Percentiles rank a stretch among this genome's conserved stretches.
Conservation (phyloP, 306 rosid genomes). For the Betula pendula region DNA sequence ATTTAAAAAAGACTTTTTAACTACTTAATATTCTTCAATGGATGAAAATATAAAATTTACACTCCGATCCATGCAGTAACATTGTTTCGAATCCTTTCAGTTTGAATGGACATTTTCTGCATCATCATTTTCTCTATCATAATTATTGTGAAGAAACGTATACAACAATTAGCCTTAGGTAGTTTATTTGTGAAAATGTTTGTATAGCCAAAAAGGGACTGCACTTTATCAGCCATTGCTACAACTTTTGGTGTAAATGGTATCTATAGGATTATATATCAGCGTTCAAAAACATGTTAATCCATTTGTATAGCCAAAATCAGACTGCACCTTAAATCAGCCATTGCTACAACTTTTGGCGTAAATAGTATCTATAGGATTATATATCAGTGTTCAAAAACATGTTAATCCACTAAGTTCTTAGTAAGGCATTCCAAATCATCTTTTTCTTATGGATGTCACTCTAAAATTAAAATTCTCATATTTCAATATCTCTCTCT, state of each 20-base stretch:
- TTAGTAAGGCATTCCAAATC: neutral
- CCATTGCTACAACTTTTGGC: neutral
- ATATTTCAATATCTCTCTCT: slow-evolving; percentile 16
- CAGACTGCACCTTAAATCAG: too few relatives aligned
- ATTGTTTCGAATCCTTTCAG: too few relatives aligned
- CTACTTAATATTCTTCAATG: too few relatives aligned
- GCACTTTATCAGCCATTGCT: neutral
- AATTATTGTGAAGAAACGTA: too few relatives aligned
- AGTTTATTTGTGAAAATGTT: too few relatives aligned
- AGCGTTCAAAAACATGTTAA: neutral
- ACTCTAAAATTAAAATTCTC: slow-evolving; percentile 5
- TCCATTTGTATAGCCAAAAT: neutral
- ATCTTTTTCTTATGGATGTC: neutral
- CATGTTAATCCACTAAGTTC: slow-evolving; percentile 7
- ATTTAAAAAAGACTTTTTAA: too few relatives aligned
- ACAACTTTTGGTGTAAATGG: neutral
- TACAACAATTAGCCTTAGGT: too few relatives aligned
- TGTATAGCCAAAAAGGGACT: too few relatives aligned
- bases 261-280: neutral
- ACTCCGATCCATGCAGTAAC: too few relatives aligned
- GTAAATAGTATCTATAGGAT: neutral
- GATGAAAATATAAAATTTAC: too few relatives aligned
- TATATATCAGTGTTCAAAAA: neutral
- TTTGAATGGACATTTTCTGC: too few relatives aligned
- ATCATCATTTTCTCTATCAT: too few relatives aligned